A percentile compares a stretch with the other conserved stretches of the same genome.
Conservation (phyloP, 805 yeast species). For the Nakazawaea wickerhamii region DNA sequence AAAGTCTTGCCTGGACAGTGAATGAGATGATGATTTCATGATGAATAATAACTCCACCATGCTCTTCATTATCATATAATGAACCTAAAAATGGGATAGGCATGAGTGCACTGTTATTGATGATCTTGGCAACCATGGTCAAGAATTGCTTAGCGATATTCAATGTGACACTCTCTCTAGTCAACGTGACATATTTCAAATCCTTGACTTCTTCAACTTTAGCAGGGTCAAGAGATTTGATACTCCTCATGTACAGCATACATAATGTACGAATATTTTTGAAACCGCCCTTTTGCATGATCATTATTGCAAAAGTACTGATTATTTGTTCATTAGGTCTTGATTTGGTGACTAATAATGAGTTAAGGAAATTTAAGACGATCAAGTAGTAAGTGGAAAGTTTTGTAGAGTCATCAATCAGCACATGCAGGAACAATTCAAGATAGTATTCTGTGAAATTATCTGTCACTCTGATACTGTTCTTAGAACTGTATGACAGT, state of each 20-base stretch:
- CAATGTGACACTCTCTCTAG: constrained; percentile 29
- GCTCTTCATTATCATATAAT: constrained; percentile 32
- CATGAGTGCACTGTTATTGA: constrained; percentile 29
- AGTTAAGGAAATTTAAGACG: constrained; percentile 27
- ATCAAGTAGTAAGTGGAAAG: constrained; percentile 22
- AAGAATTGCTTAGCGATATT: constrained; percentile 39
- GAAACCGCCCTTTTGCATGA: constrained; percentile 15
- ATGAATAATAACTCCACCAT: constrained; percentile 20
- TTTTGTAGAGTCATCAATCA: constrained; percentile 19
- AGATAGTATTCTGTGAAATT: constrained; percentile 20
- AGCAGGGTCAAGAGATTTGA: constrained; percentile 19
- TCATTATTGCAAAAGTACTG: constrained; percentile 12
- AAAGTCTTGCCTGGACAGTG: constrained; percentile 35
- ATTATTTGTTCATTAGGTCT: constrained; percentile 8
- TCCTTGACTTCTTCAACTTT: constrained; percentile 28
- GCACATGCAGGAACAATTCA: constrained; percentile 15
- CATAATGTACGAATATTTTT: constrained; percentile 13
- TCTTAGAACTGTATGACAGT: constrained; percentile 21
- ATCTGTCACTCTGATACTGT: constrained; percentile 21
- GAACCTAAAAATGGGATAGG: constrained; percentile 29
- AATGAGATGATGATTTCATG: constrained; percentile 25
- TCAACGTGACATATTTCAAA: constrained; percentile 30
- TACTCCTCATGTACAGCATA: constrained; percentile 20
- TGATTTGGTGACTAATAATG: constrained; percentile 27
- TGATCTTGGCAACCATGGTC: constrained; percentile 40